phyloP scores from a whole-genome alignment of 2,329 filamentous ascomycete species.

The Fusarium torulosum region DNA sequence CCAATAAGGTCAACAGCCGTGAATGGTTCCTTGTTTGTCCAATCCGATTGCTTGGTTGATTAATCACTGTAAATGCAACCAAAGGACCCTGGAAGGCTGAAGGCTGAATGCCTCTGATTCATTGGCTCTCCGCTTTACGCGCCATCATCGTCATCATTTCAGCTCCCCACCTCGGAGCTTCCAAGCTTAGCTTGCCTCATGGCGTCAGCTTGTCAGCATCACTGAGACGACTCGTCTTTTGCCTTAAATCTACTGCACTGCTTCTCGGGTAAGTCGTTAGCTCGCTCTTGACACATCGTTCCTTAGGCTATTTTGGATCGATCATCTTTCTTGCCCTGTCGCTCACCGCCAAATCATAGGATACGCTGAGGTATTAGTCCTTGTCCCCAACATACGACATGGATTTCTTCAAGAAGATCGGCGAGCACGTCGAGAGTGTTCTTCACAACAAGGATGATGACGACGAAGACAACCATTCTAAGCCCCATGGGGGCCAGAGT shows the following conservation, averaged over 20 bases:
- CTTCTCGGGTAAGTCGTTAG: constrained; percentile 19
- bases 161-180: constrained; percentile 32
- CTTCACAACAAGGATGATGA: constrained; percentile 54
- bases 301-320: background rate
- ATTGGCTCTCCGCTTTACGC: constrained; percentile 30
- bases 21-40: constrained; percentile 15
- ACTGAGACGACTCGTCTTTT: constrained; percentile 21
- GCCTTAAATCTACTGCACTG: constrained; percentile 16
- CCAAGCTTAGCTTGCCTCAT: constrained; percentile 27
- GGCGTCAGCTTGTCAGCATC: constrained; percentile 39
- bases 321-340: background rate
- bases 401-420: constrained; percentile 55
- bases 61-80: constrained; percentile 8
- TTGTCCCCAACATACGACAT: constrained; percentile 29
- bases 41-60: constrained; percentile 6
- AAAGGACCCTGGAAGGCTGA: background rate
- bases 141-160: constrained; percentile 28
- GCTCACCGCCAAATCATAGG: constrained; percentile 8
- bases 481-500: constrained; percentile 15
- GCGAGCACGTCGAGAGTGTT: constrained; percentile 38
- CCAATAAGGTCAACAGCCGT: constrained; percentile 6
- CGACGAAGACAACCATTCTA: constrained; percentile 58
- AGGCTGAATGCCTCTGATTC: constrained; percentile 9
- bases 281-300: background rate
- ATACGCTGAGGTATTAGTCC: constrained; percentile 11